These are phyloP conservation scores for Sarocladiaceae sp. DNA, from an alignment of 2,329 filamentous ascomycete species.

Conservation along the genomic window DNA sequence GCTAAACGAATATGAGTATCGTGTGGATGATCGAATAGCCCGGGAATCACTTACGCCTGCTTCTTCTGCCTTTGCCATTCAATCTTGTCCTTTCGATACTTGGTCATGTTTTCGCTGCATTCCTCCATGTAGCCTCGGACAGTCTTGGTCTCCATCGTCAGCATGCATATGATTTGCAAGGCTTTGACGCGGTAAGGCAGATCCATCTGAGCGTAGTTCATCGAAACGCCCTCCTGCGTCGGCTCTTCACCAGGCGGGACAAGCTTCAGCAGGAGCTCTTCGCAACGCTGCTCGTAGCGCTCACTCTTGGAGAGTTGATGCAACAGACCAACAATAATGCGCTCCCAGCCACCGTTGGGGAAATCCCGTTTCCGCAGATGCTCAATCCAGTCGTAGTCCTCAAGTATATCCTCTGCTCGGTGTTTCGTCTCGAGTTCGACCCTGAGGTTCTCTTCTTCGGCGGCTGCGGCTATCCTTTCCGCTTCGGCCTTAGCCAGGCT, in stretches of 20 bases:
- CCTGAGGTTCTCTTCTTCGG: constrained; percentile 41
- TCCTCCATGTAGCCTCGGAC: constrained; percentile 86
- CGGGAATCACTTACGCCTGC: constrained; percentile 45
- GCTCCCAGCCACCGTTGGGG: constrained; percentile 80
- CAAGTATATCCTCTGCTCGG: constrained; percentile 69
- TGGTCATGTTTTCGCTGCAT: constrained; percentile 90
- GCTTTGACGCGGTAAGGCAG: constrained; percentile 76
- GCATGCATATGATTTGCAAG: constrained; percentile 77
- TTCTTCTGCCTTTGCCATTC: constrained; percentile 78
- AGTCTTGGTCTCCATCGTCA: constrained; percentile 79
- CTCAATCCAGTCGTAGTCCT: constrained; percentile 76
- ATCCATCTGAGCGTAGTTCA: constrained; percentile 69
- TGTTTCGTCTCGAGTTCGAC: constrained; percentile 49
- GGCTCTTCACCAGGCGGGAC: constrained; percentile 72
- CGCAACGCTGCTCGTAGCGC: constrained; percentile 63
- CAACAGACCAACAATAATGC: constrained; percentile 80
- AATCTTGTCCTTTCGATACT: constrained; percentile 91
- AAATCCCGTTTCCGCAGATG: constrained; percentile 79
- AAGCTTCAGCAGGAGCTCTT: constrained; percentile 73
- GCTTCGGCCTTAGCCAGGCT: constrained; percentile 78
- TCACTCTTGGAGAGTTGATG: constrained; percentile 77
- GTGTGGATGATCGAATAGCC: not conserved
- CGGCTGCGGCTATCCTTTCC: constrained; percentile 53
- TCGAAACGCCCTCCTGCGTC: constrained; percentile 64
- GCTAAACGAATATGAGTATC: constrained; percentile 35